Conservation (phyloP, 2,329 filamentous ascomycete species). For the Claviceps fusiformis region DNA sequence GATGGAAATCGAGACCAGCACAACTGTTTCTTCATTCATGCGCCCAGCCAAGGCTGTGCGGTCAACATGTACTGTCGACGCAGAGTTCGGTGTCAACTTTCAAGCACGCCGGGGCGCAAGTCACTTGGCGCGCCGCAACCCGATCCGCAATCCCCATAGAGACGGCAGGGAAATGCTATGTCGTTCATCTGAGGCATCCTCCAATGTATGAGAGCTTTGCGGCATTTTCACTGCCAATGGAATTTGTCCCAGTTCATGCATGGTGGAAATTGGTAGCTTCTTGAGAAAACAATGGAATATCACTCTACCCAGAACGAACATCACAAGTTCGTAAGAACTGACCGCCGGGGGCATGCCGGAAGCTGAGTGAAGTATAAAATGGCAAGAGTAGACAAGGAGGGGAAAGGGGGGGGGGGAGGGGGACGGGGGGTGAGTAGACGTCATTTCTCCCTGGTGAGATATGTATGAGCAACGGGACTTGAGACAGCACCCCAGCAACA, state of each 20-base stretch:
- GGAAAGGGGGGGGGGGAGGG: background rate
- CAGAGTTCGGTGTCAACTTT: conserved; percentile 1
- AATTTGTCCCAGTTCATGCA: background rate
- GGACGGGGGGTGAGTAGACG: background rate
- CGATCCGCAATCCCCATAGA: background rate
- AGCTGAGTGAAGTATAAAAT: background rate
- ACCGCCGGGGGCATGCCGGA: background rate
- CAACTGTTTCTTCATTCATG: background rate
- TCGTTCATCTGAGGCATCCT: background rate
- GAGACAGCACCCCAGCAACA: conserved; percentile 1
- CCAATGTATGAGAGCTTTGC: background rate
- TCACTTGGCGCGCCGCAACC: background rate
- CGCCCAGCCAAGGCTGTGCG: background rate
- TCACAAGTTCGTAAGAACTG: background rate
- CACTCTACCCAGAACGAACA: background rate
- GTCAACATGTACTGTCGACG: background rate
- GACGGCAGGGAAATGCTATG: background rate
- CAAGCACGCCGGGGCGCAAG: background rate
- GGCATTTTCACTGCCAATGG: background rate
- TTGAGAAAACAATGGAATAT: background rate
- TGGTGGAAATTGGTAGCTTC: background rate
- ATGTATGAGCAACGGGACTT: background rate
- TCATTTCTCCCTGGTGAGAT: background rate
- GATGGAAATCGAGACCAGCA: background rate
- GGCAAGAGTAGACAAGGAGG: background rate